Evolutionary conservation across 2,329 filamentous ascomycete species (phyloP).

Genomic region (Beauveria sp.): DNA sequence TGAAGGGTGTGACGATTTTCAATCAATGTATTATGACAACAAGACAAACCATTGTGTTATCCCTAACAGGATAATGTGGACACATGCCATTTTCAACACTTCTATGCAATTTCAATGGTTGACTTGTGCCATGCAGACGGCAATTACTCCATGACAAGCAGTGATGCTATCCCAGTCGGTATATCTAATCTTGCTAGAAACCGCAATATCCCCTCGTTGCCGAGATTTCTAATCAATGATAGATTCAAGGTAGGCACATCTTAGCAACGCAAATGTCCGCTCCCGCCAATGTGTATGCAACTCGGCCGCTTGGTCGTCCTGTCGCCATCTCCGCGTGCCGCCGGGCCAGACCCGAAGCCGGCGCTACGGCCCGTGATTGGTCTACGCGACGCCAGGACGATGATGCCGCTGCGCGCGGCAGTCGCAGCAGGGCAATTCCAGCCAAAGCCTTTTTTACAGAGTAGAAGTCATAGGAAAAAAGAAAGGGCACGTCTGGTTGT

Average conservation of each 20-base stretch:
- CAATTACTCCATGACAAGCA: neutral
- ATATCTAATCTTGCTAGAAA: neutral
- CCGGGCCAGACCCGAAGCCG: neutral
- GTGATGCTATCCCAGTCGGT: neutral
- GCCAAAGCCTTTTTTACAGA: neutral
- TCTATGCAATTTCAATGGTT: too few species aligned
- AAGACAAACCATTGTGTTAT: too few species aligned
- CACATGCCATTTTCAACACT: too few species aligned
- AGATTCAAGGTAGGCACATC: neutral
- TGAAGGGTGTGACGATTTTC: too few species aligned
- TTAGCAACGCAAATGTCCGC: neutral
- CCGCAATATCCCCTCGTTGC: neutral
- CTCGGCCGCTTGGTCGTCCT: neutral
- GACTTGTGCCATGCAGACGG: neutral
- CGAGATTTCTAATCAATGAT: neutral
- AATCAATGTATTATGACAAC: too few species aligned
- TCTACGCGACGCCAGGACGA: neutral
- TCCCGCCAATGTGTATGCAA: neutral
- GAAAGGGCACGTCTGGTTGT: neutral
- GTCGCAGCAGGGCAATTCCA: neutral
- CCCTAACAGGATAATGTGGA: too few species aligned
- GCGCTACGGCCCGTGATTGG: slow-evolving; percentile 1
- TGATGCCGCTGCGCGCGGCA: neutral
- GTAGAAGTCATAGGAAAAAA: neutral
- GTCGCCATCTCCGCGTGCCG: neutral